Evolutionary conservation across 228 moss, liverwort and hornwort species (phyloP).

Genomic region (Sphagnum fallax): DNA sequence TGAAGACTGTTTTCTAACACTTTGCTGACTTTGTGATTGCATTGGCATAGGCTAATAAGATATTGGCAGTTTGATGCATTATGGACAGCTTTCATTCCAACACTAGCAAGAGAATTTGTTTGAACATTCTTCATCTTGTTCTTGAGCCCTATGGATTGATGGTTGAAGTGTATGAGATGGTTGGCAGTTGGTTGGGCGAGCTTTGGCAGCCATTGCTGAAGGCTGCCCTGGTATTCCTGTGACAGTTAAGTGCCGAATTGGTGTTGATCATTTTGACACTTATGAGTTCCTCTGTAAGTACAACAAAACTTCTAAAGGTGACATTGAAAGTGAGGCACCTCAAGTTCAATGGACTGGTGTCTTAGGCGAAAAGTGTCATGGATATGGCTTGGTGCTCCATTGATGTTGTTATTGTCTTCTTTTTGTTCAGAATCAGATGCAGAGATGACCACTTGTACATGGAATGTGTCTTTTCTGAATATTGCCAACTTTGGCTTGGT

Average conservation of each 20-base stretch:
- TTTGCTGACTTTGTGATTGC: neutral
- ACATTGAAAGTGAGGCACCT: neutral
- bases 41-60: neutral
- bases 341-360: neutral
- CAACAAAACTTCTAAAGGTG: neutral
- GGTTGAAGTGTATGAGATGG: neutral
- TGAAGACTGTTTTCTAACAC: constrained; percentile 2
- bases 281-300: constrained; percentile 82
- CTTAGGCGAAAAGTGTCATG: neutral
- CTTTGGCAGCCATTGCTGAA: constrained; percentile 74
- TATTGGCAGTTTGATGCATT: too few species aligned
- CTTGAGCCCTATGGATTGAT: neutral
- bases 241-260: constrained; percentile 95
- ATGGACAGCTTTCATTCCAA: too few species aligned
- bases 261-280: constrained; percentile 91
- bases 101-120: neutral
- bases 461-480: too few species aligned
- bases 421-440: constrained; percentile 1
- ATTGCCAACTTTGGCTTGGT: too few species aligned
- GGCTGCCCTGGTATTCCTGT: constrained; percentile 77
- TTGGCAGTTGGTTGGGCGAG: constrained; percentile 85
- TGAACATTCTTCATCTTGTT: neutral
- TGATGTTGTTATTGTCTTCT: neutral
- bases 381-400: neutral
- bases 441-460: too few species aligned